Evolutionary conservation across 768 basidiomycete species (phyloP).

Genomic region (Pilatotrama ljubarskyi): DNA sequence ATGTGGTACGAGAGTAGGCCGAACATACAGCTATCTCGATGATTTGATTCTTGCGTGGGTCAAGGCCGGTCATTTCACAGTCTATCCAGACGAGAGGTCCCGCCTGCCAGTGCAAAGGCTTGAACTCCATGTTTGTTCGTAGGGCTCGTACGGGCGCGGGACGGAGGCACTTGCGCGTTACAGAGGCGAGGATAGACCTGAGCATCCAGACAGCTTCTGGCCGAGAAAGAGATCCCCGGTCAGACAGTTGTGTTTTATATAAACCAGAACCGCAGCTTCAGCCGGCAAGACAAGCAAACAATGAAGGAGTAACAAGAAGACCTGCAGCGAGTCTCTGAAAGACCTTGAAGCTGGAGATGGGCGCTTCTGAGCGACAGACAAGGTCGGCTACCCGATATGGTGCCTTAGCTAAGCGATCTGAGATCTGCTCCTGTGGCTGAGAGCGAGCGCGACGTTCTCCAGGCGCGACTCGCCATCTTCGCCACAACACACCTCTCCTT

Average conservation of each 20-base stretch:
- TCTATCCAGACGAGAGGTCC: constrained; percentile 84
- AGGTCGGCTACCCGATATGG: neutral
- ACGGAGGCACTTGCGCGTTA: constrained; percentile 5
- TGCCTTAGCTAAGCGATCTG: constrained; percentile 2
- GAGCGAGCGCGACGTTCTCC: neutral
- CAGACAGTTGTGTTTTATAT: neutral
- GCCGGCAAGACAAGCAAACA: too few species aligned
- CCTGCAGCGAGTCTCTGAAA: too few species aligned
- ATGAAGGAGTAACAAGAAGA: too few species aligned
- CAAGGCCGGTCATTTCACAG: constrained; percentile 85
- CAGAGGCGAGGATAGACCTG: neutral
- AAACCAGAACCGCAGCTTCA: too few species aligned
- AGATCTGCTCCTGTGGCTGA: constrained; percentile 8
- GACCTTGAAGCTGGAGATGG: too few species aligned
- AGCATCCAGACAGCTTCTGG: neutral
- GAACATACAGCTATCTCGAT: constrained; percentile 73
- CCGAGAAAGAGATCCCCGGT: neutral
- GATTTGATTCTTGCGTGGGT: constrained; percentile 65
- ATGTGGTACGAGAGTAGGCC: neutral
- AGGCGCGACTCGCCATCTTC: neutral
- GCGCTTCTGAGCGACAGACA: neutral
- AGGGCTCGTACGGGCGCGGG: constrained; percentile 1
- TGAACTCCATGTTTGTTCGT: constrained; percentile 8
- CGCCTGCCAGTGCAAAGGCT: constrained; percentile 46
- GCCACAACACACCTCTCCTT: neutral